Conservation (phyloP, 768 basidiomycete genomes). For the Tulasnella sp. region DNA sequence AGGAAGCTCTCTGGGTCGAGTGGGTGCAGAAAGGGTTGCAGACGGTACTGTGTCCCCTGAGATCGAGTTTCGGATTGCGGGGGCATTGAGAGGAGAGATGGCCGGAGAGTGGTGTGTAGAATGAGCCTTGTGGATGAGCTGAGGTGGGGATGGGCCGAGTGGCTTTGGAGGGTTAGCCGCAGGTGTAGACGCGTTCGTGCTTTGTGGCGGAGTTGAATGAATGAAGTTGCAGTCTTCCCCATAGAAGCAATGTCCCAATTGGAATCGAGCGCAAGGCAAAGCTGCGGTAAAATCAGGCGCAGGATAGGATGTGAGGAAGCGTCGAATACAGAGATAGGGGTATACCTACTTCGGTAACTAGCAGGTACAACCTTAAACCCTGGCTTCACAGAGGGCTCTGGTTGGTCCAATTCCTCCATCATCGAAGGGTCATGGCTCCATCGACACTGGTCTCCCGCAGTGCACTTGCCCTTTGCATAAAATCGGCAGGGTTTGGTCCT, state of each 20-base stretch:
- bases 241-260: constrained; percentile 23
- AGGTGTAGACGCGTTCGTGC: constrained; percentile 9
- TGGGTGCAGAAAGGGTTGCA: constrained; percentile 19
- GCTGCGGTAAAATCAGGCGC: not conserved
- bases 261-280: constrained; percentile 23
- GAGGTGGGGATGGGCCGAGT: constrained; percentile 20
- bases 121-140: constrained; percentile 18
- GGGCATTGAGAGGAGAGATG: constrained; percentile 16
- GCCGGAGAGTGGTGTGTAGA: constrained; percentile 19
- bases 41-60: constrained; percentile 12
- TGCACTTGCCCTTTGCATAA: constrained; percentile 26
- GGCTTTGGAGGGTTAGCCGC: not conserved
- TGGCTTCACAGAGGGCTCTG: constrained; percentile 9
- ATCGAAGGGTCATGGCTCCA: constrained; percentile 24
- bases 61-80: constrained; percentile 20
- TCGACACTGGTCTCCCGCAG: constrained; percentile 23
- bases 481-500: constrained; percentile 25
- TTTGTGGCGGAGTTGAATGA: constrained; percentile 10
- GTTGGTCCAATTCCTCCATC: not conserved
- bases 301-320: constrained; percentile 2
- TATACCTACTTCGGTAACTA: constrained; percentile 23
- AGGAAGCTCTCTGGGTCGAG: constrained; percentile 22
- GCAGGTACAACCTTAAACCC: constrained; percentile 25
- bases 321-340: not conserved
- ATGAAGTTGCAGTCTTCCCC: constrained; percentile 28